phyloP scores from a whole-genome alignment of 441 rosid genomes.

The Syzygium syzygioides region DNA sequence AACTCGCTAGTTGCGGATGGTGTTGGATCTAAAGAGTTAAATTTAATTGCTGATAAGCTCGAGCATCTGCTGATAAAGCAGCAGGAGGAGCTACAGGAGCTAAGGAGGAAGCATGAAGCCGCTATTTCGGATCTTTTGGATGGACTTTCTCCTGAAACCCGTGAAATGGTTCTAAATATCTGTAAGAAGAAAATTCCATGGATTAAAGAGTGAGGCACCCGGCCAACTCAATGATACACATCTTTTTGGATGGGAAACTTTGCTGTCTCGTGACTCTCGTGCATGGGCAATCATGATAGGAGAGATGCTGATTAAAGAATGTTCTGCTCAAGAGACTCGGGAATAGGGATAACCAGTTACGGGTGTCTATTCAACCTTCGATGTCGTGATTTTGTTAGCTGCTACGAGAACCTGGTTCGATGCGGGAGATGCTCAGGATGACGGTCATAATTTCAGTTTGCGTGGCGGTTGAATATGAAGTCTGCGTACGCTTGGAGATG shows the following conservation, averaged over 20 bases:
- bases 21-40: slow-evolving; percentile 23
- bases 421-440: background rate
- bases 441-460: background rate
- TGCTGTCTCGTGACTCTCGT: background rate
- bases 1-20: background rate
- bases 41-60: slow-evolving; percentile 37
- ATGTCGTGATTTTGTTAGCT: background rate
- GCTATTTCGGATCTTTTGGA: slow-evolving; percentile 45
- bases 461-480: background rate
- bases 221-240: background rate
- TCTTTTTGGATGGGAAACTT: background rate
- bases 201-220: background rate
- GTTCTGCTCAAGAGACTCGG: background rate
- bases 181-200: slow-evolving; percentile 32
- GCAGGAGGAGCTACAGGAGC: slow-evolving; percentile 59
- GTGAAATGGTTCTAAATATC: slow-evolving; percentile 32
- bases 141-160: slow-evolving; percentile 45
- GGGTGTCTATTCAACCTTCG: background rate
- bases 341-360: background rate
- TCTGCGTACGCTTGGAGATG: background rate
- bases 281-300: background rate
- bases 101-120: slow-evolving; percentile 47
- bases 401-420: background rate
- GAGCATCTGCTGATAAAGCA: slow-evolving; percentile 52
- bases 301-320: background rate